Conservation (phyloP, 106 monocot genomes). For the Dendrobium officinale region DNA sequence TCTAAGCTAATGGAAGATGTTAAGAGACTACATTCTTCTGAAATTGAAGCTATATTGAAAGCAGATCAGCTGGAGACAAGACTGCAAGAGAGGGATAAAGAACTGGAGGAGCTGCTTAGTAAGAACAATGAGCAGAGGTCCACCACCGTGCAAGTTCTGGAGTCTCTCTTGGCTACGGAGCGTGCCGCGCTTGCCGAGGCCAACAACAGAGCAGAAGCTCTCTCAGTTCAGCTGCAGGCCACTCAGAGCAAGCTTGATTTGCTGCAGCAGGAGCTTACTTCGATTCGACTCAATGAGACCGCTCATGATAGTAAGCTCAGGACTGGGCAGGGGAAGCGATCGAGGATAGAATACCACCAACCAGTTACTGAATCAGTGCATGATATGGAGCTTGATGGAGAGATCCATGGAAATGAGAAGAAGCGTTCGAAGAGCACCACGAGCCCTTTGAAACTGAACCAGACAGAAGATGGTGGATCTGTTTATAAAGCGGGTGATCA, state of each 20-base stretch:
- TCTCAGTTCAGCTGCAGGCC: conserved; percentile 75
- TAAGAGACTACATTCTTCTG: conserved; percentile 36
- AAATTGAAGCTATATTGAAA: conserved; percentile 53
- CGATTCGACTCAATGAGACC: conserved; percentile 61
- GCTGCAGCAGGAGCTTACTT: conserved; percentile 69
- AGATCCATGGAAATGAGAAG: no score
- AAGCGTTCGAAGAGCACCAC: no score
- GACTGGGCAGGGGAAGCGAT: background rate
- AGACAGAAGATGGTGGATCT: no score
- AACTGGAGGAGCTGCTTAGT: conserved; percentile 73
- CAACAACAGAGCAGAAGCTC: conserved; percentile 65
- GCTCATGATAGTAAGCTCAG: conserved; percentile 69
- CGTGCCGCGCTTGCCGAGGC: conserved; percentile 67
- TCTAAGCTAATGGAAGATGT: conserved; percentile 44
- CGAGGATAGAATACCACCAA: no score
- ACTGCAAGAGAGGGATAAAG: conserved; percentile 70
- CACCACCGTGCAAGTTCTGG: conserved; percentile 88
- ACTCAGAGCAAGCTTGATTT: conserved; percentile 82
- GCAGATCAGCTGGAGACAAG: conserved; percentile 48
- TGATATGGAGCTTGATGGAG: no score
- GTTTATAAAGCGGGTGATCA: background rate
- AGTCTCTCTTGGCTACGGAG: conserved; percentile 70
- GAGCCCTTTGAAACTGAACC: no score
- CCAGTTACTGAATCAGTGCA: no score
- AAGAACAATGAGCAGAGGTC: conserved; percentile 85